Conservation (phyloP, 495 filamentous ascomycete genomes). For the Xylaria acuta region DNA sequence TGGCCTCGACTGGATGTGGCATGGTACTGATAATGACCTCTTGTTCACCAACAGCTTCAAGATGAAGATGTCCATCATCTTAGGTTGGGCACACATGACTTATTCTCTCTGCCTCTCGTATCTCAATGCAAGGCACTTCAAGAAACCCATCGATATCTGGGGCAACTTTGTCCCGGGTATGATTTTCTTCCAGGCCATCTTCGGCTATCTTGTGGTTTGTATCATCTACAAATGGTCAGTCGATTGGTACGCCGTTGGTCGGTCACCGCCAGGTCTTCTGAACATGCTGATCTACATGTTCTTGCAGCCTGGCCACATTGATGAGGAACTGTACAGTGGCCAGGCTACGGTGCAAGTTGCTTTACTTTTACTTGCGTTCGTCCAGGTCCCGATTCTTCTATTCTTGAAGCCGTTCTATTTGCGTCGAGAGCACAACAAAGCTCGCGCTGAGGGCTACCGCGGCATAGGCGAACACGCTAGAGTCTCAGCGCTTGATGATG, state of each 20-base stretch:
- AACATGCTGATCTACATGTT: conserved; percentile 99
- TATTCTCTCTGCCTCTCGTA: conserved; percentile 93
- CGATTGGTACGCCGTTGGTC: conserved; percentile 75
- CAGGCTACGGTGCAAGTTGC: conserved; percentile 77
- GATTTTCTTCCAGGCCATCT: conserved; percentile 99
- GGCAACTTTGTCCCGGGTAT: conserved; percentile 97
- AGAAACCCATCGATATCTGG: conserved; percentile 90
- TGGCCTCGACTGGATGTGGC: conserved; percentile 96
- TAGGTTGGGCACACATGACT: conserved; percentile 98
- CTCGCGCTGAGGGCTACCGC: conserved; percentile 86
- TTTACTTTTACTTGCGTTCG: conserved; percentile 81
- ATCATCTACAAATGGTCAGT: conserved; percentile 97
- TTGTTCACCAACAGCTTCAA: conserved; percentile 98
- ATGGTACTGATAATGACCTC: conserved; percentile 89
- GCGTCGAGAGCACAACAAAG: conserved; percentile 87
- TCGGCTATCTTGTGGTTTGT: conserved; percentile 91
- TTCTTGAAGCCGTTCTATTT: conserved; percentile 96
- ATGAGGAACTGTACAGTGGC: conserved; percentile 72
- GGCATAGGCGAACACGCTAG: conserved; percentile 86
- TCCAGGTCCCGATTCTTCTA: conserved; percentile 87
- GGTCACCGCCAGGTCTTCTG: conserved; percentile 80
- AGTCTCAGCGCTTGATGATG: conserved; percentile 85
- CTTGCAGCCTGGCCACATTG: conserved; percentile 78
- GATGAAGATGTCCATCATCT: conserved; percentile 98
- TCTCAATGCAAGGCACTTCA: conserved; percentile 93